Evolutionary conservation across 1,284 basidiomycete genomes (phyloP).

Genomic region (Ceratobasidium sp.): DNA sequence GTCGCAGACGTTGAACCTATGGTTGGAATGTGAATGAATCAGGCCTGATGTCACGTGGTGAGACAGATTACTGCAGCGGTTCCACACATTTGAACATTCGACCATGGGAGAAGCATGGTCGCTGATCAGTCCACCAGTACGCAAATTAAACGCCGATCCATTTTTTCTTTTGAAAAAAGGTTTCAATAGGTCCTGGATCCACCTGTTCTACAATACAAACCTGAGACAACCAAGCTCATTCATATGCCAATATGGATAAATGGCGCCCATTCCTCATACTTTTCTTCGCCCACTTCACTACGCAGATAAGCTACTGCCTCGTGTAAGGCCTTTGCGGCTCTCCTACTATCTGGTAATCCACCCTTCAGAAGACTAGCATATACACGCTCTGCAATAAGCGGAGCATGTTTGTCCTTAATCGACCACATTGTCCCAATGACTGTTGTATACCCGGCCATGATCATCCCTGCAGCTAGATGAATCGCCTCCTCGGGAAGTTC

Average conservation of each 20-base stretch:
- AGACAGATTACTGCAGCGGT: no score
- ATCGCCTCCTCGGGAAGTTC: conserved; percentile 19
- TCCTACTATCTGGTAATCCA: background rate
- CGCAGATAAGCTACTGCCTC: conserved; percentile 1
- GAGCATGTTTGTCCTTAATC: conserved; percentile 19
- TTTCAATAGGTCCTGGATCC: no score
- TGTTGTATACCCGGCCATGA: conserved; percentile 11
- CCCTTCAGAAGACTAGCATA: background rate
- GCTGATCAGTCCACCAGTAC: no score
- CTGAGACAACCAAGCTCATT: no score
- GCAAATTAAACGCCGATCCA: no score
- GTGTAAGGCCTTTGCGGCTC: conserved; percentile 5
- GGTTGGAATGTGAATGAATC: no score
- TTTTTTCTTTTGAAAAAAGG: no score
- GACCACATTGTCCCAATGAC: conserved; percentile 32
- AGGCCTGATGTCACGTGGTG: no score
- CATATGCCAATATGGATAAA: conserved; percentile 16
- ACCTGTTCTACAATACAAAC: no score
- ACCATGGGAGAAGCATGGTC: no score
- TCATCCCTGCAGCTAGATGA: conserved; percentile 19
- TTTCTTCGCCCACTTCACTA: background rate
- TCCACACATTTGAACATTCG: no score
- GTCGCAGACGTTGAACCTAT: no score
- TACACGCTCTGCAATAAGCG: conserved; percentile 9
- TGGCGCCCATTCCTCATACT: conserved; percentile 3